Evolutionary conservation across 257 asterid genomes (phyloP).

Genomic region (Solanum sitiens): DNA sequence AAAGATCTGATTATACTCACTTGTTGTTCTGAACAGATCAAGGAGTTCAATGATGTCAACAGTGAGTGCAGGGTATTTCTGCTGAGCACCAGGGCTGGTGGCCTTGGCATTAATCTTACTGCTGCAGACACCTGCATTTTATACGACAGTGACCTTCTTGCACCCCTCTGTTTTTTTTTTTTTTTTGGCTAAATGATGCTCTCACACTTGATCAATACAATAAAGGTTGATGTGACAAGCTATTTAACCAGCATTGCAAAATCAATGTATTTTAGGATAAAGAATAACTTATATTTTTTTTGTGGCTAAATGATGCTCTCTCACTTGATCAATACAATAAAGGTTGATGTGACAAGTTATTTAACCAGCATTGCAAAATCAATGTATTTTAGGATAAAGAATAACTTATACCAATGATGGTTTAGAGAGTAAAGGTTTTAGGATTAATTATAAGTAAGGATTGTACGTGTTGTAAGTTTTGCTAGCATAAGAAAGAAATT

Average conservation of each 20-base stretch:
- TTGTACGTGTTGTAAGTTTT: neutral
- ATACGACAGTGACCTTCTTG: constrained; percentile 65
- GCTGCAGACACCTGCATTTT: constrained; percentile 98
- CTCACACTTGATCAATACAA: neutral
- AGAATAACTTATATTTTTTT: neutral
- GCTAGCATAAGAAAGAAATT: neutral
- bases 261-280: neutral
- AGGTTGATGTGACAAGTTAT: neutral
- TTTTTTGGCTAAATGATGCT: neutral
- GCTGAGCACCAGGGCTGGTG: constrained; percentile 98
- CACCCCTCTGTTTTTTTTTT: neutral
- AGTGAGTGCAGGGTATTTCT: constrained; percentile 65
- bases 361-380: neutral
- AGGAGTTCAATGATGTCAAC: constrained; percentile 68
- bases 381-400: neutral
- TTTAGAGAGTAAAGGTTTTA: neutral
- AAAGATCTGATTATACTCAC: neutral
- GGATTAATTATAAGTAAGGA: neutral
- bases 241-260: neutral
- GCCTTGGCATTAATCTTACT: constrained; percentile 96
- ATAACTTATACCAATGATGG: neutral
- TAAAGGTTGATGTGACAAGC: neutral
- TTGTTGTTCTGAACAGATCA: constrained; percentile 40
- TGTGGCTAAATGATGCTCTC: neutral
- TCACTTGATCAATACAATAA: neutral